Evolutionary conservation across 805 yeast species (phyloP), one percentile per base, ranked within the genome.

Genomic region (Saccharomycopsis synnaedendra): DNA sequence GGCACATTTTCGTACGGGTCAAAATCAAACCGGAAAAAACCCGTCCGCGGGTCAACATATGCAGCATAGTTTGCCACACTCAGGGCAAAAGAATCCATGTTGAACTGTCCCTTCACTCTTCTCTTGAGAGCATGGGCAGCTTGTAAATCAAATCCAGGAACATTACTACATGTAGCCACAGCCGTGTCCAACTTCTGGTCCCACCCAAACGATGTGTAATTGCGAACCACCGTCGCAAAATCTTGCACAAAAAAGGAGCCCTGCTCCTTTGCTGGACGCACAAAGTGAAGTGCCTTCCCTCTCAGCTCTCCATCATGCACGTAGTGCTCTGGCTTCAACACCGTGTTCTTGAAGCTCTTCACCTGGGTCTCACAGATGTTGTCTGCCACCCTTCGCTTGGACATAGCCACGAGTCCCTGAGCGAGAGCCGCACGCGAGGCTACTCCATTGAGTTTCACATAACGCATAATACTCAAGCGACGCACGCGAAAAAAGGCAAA

Each of bases 11-110:
- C 39, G 31, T 44, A 40, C 10, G 51, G 50, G 36, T 48, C 37
- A 27, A 44, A 48, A 32, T 48, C 51, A 32, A 48, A 45, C 11
- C 37, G 28, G n/a, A 48, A 31, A 7, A 48, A 35, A 10, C 51
- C 51, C 3, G 10, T 45, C 31, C 27, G 9, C 5, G 5, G 7
- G 32, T 41, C 42, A 19, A 45, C 36, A 32, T 33, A 48, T 5
- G 41, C n/a, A 9, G 27, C 9, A 6, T 10, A 34, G 11, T 10
- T n/a, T 2, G 3, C 11, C 11, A 10, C 11, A 6, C 32, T 40
- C 10, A 11, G 8, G 10, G 29, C 8, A 4, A 45, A 45, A 5
- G 27, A 28, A 28, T 32, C 7, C 10, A 36, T 33, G 5, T n/a
- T 42, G 47, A 32, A 27, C 30, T 41, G 39, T 42, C n/a, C 32